A percentile compares a stretch with the other conserved stretches of the same genome.
These are phyloP conservation scores for Heliamphora exappendiculata DNA, from an alignment of 148 eudicot genomes.

Conservation along the genomic window DNA sequence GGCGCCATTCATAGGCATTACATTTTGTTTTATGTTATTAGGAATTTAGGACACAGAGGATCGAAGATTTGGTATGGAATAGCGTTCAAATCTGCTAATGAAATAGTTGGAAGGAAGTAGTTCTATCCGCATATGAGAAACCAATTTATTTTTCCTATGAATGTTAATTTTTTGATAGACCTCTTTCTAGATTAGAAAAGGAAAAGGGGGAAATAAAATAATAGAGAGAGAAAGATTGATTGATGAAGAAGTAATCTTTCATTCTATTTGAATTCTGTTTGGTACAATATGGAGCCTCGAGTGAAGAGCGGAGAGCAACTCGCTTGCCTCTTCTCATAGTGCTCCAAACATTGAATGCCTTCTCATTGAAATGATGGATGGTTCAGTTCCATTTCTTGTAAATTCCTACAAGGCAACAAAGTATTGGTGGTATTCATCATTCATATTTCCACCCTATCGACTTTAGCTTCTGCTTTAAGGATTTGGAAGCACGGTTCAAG, in stretches of 20 bases:
- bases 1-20: neutral
- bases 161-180: neutral
- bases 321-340: conserved; percentile 27
- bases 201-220: too few species aligned
- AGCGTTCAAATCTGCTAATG: neutral
- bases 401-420: conserved; percentile 9
- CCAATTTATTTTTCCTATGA: too few species aligned
- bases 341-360: conserved; percentile 26
- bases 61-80: neutral
- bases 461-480: neutral
- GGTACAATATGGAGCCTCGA: conserved; percentile 18
- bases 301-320: conserved; percentile 30
- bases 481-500: neutral
- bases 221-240: too few species aligned
- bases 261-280: neutral
- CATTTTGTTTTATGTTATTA: neutral
- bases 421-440: neutral
- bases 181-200: neutral
- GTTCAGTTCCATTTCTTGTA: conserved; percentile 9
- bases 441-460: neutral
- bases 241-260: neutral
- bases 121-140: neutral
- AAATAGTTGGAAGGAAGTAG: neutral
- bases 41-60: neutral
- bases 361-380: conserved; percentile 3